Percentiles rank a stretch among this genome's conserved stretches.
These are phyloP conservation scores for Allomyces arbusculus DNA, from an alignment of 192 early-diverging fungal genomes.

Conservation along the genomic window DNA sequence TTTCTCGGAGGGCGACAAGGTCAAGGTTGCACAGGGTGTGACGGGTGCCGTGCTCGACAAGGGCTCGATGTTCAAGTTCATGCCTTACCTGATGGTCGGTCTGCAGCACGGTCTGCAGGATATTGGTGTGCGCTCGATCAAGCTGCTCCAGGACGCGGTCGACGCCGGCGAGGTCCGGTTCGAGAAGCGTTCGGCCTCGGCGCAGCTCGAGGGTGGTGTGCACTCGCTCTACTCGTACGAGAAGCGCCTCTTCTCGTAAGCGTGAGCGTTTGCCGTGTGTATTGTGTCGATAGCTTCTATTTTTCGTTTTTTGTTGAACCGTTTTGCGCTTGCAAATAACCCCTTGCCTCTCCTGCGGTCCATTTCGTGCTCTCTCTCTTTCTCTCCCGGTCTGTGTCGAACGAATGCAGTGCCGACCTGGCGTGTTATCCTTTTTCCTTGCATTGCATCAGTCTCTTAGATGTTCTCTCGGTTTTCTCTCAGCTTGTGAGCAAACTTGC, in stretches of 20 bases:
- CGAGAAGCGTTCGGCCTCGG: slow-evolving; percentile 81
- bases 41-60: slow-evolving; percentile 93
- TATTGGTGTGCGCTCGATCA: slow-evolving; percentile 59
- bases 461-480: too few relatives aligned
- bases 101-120: slow-evolving; percentile 95
- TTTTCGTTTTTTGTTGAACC: neutral
- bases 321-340: too few relatives aligned
- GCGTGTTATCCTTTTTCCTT: too few relatives aligned
- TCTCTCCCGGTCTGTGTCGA: too few relatives aligned
- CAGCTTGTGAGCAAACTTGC: too few relatives aligned
- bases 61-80: slow-evolving; percentile 82
- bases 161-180: slow-evolving; percentile 59
- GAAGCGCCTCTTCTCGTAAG: slow-evolving; percentile 45
- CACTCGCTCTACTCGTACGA: slow-evolving; percentile 73
- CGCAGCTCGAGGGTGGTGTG: slow-evolving; percentile 91
- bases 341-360: too few relatives aligned
- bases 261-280: too few relatives aligned
- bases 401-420: too few relatives aligned
- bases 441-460: too few relatives aligned
- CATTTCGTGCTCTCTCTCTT: too few relatives aligned
- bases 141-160: slow-evolving; percentile 47
- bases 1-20: slow-evolving; percentile 85
- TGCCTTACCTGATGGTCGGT: slow-evolving; percentile 78
- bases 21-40: slow-evolving; percentile 98
- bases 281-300: too few relatives aligned